Evolutionary conservation across 225 moss, liverwort and hornwort genomes (phyloP).

Genomic region (Sphagnum tenellum): DNA sequence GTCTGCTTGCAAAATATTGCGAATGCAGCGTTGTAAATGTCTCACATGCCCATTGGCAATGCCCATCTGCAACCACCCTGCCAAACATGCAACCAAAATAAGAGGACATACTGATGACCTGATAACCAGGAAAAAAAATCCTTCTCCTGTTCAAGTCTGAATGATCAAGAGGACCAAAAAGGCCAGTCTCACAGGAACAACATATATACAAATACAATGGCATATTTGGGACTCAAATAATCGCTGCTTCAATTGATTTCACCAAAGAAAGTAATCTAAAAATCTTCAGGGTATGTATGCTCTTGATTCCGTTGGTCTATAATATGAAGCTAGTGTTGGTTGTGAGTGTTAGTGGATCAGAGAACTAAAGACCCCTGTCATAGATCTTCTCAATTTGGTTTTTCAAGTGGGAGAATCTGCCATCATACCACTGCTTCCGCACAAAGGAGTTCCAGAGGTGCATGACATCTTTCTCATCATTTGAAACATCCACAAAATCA

Average conservation of each 20-base stretch:
- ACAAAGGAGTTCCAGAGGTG: slow-evolving; percentile 99
- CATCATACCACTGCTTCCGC: slow-evolving; percentile 68
- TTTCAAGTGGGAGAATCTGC: background rate
- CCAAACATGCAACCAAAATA: background rate
- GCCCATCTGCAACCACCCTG: slow-evolving; percentile 89
- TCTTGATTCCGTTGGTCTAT: background rate
- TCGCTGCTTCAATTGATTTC: too few relatives aligned
- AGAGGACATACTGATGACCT: too few relatives aligned
- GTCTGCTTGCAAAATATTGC: slow-evolving; percentile 61
- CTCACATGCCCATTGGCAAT: slow-evolving; percentile 96
- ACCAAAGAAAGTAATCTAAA: background rate
- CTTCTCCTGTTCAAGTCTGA: background rate
- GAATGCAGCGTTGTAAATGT: slow-evolving; percentile 84
- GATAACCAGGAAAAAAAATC: background rate
- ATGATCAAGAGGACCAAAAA: too few relatives aligned
- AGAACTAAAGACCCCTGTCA: background rate
- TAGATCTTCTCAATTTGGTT: background rate
- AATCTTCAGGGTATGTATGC: background rate
- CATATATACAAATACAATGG: too few relatives aligned
- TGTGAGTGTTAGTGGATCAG: background rate
- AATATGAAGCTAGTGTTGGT: background rate
- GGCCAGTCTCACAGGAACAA: too few relatives aligned
- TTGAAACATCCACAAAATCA: slow-evolving; percentile 91
- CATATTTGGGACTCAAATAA: too few relatives aligned
- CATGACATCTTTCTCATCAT: slow-evolving; percentile 98